Percentiles rank a stretch among this genome's conserved stretches.
These are phyloP conservation scores for Populus alba DNA, from an alignment of 345 rosid genomes.

Conservation along the genomic window DNA sequence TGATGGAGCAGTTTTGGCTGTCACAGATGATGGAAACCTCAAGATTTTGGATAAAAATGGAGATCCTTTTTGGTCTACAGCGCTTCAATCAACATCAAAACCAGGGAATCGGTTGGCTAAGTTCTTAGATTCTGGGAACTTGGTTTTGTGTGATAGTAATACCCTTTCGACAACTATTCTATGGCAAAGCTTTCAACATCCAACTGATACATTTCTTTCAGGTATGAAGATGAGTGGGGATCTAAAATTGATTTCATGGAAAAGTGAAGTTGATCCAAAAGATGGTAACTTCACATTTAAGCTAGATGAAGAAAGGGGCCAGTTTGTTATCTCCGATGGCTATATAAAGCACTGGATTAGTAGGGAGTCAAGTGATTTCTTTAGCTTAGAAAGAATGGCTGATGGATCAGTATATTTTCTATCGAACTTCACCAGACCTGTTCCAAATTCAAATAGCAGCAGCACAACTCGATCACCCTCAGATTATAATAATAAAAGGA, in stretches of 20 bases:
- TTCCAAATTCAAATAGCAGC: fast-evolving
- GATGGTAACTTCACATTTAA: conserved; percentile 50
- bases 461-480: not conserved
- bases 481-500: conserved; percentile 2
- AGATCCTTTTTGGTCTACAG: conserved; percentile 20
- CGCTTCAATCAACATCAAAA: not conserved
- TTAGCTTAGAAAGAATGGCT: conserved; percentile 33
- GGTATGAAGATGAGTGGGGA: conserved; percentile 50
- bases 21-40: conserved; percentile 34
- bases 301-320: conserved; percentile 29
- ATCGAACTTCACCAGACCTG: conserved; percentile 26
- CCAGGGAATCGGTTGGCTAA: not conserved
- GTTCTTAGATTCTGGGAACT: not conserved
- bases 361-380: conserved; percentile 28
- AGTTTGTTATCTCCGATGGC: conserved; percentile 25
- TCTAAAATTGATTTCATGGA: conserved; percentile 48
- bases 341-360: conserved; percentile 40
- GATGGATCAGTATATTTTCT: conserved; percentile 29
- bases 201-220: conserved; percentile 57
- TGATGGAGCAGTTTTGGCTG: conserved; percentile 3
- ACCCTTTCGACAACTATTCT: not conserved
- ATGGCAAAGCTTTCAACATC: conserved; percentile 38
- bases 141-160: not conserved
- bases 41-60: conserved; percentile 28
- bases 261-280: conserved; percentile 42